A percentile compares a stretch with the other conserved stretches of the same genome.
These are phyloP conservation scores for Eucalyptus polybractea DNA, from an alignment of 345 rosid species.

Conservation along the genomic window DNA sequence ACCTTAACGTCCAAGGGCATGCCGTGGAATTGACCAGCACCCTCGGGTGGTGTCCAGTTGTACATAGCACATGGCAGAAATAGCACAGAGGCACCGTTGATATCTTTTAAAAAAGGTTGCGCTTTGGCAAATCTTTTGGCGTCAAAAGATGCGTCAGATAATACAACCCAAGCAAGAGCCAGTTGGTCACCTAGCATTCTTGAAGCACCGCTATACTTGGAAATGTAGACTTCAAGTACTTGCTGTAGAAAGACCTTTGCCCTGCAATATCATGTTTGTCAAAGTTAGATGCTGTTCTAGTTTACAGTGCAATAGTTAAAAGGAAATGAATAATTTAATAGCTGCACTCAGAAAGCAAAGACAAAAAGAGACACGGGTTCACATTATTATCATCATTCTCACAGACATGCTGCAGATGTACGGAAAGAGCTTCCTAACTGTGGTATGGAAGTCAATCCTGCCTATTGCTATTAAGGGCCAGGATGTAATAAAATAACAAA, in stretches of 20 bases:
- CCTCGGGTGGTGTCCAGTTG: slow-evolving; percentile 99
- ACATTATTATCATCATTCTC: neutral
- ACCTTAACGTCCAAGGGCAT: slow-evolving; percentile 96
- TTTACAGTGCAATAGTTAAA: neutral
- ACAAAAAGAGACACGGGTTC: neutral
- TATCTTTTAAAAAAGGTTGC: slow-evolving; percentile 41
- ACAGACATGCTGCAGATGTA: neutral
- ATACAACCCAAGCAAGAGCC: slow-evolving; percentile 69
- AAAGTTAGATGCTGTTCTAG: neutral
- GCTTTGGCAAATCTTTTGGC: slow-evolving; percentile 52
- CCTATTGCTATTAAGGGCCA: neutral
- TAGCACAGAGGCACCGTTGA: slow-evolving; percentile 50
- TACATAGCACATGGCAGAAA: slow-evolving; percentile 71
- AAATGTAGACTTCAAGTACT: slow-evolving; percentile 55
- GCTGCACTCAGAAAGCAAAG: neutral
- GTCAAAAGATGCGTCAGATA: slow-evolving; percentile 52
- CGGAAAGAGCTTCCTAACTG: neutral
- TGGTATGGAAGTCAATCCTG: neutral
- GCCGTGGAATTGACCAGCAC: slow-evolving; percentile 97
- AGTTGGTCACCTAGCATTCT: slow-evolving; percentile 94
- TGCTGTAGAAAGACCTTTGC: slow-evolving; percentile 55
- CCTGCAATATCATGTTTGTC: slow-evolving; percentile 22
- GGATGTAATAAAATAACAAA: neutral
- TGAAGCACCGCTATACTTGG: slow-evolving; percentile 68
- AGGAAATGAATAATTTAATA: neutral